Percentiles rank a stretch among this genome's conserved stretches.
These are phyloP conservation scores for Leishmania aethiopica DNA, from an alignment of 208 protist genomes.

Conservation along the genomic window DNA sequence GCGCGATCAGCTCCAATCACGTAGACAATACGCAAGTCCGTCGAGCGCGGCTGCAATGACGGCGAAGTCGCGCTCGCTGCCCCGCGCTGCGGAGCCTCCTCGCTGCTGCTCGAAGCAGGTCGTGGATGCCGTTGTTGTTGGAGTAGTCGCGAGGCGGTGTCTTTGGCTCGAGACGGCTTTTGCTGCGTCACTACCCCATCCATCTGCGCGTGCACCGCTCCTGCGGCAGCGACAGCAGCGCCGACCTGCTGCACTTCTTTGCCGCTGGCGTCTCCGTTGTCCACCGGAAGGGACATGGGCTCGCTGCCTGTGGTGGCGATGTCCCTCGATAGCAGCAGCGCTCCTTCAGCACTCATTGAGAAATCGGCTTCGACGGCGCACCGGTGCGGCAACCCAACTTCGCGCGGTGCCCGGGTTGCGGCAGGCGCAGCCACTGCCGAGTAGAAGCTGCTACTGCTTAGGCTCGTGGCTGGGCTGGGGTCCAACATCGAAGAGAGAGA, in stretches of 20 bases:
- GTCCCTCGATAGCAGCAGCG: background rate
- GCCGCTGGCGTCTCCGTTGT: background rate
- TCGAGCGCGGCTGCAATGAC: slow-evolving; percentile 7
- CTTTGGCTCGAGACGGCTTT: background rate
- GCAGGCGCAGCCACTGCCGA: background rate
- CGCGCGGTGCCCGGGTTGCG: background rate
- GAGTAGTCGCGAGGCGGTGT: background rate
- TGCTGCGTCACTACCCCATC: background rate
- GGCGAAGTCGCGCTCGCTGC: background rate
- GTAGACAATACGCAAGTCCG: slow-evolving; percentile 50
- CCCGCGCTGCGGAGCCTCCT: background rate
- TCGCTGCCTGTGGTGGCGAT: background rate
- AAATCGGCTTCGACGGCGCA: background rate
- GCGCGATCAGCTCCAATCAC: slow-evolving; percentile 55
- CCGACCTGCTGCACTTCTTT: background rate
- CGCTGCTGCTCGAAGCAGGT: background rate
- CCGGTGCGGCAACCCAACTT: background rate
- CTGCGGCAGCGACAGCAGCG: background rate
- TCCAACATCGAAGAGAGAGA: background rate
- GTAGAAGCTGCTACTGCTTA: background rate
- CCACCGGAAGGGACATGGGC: background rate
- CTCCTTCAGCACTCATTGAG: background rate
- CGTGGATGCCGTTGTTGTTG: background rate
- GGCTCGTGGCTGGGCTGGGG: background rate
- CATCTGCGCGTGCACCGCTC: background rate